phyloP scores from a whole-genome alignment of 2,329 filamentous ascomycete species.

The Coniochaeta sp. region DNA sequence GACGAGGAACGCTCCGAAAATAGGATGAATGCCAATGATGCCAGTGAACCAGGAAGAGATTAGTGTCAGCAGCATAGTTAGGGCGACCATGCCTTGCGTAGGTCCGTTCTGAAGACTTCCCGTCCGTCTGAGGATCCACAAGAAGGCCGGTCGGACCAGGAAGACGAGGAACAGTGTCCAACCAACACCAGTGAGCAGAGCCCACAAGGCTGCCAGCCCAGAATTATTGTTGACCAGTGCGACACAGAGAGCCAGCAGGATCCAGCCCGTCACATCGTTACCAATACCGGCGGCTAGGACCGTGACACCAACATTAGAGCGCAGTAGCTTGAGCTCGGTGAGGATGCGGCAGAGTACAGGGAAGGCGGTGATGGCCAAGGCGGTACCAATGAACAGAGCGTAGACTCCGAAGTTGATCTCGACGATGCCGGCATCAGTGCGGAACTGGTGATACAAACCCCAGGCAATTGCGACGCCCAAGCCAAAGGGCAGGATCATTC shows the following conservation, averaged over 20 bases:
- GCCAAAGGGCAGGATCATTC: slow-evolving; percentile 77
- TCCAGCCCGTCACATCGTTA: slow-evolving; percentile 89
- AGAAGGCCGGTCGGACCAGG: slow-evolving; percentile 63
- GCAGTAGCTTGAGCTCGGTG: slow-evolving; percentile 79
- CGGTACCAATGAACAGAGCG: slow-evolving; percentile 76
- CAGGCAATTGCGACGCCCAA: slow-evolving; percentile 74
- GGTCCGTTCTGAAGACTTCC: slow-evolving; percentile 82
- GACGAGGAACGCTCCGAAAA: slow-evolving; percentile 87
- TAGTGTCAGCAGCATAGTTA: slow-evolving; percentile 75
- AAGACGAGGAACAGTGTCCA: slow-evolving; percentile 72
- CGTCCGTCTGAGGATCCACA: slow-evolving; percentile 65
- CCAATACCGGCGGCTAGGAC: slow-evolving; percentile 85
- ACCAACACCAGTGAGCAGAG: slow-evolving; percentile 66
- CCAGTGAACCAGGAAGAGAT: slow-evolving; percentile 78
- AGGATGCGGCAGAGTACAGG: slow-evolving; percentile 91
- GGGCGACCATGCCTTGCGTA: slow-evolving; percentile 72
- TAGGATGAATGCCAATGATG: slow-evolving; percentile 87
- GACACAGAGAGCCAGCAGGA: slow-evolving; percentile 86
- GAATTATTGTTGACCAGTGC: slow-evolving; percentile 82
- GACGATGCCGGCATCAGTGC: slow-evolving; percentile 27
- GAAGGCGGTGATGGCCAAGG: slow-evolving; percentile 85
- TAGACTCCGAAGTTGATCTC: slow-evolving; percentile 47
- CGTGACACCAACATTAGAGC: slow-evolving; percentile 78
- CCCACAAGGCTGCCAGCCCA: slow-evolving; percentile 77
- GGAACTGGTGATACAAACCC: slow-evolving; percentile 72